These are phyloP conservation scores for Musa balbisiana DNA, from an alignment of 202 grass and related monocot genomes.

Conservation along the genomic window DNA sequence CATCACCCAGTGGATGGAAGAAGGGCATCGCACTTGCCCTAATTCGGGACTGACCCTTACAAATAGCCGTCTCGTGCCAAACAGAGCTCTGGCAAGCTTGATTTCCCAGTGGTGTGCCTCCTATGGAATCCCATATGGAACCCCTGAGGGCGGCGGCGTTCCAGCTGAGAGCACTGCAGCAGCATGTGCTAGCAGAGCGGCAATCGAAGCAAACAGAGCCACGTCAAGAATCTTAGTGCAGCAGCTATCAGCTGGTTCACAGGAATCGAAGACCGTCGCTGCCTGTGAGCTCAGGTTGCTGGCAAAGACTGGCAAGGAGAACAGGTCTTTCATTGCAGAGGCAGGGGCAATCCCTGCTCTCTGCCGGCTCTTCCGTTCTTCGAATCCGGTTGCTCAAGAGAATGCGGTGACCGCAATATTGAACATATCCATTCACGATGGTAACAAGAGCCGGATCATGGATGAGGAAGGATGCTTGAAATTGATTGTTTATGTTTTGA, in stretches of 20 bases:
- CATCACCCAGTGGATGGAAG: slow-evolving; percentile 88
- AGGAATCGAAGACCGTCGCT: slow-evolving; percentile 48
- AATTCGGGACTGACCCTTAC: slow-evolving; percentile 60
- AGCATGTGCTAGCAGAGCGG: slow-evolving; percentile 61
- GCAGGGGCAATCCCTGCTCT: slow-evolving; percentile 66
- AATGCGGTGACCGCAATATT: slow-evolving; percentile 85
- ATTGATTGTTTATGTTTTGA: slow-evolving; percentile 63
- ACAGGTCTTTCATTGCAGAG: slow-evolving; percentile 76
- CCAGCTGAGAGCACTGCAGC: slow-evolving; percentile 42
- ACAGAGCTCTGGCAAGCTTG: slow-evolving; percentile 59
- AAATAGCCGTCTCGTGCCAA: slow-evolving; percentile 49
- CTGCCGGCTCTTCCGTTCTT: slow-evolving; percentile 43
- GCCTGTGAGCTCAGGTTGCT: slow-evolving; percentile 73
- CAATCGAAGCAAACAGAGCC: slow-evolving; percentile 51
- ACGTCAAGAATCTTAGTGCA: slow-evolving; percentile 63
- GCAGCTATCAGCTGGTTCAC: slow-evolving; percentile 38
- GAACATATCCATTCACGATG: slow-evolving; percentile 83
- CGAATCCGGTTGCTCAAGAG: slow-evolving; percentile 70
- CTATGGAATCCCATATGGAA: slow-evolving; percentile 64
- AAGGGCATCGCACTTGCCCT: slow-evolving; percentile 88
- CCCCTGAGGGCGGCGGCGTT: slow-evolving; percentile 44
- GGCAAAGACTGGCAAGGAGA: slow-evolving; percentile 76
- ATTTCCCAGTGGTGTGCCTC: slow-evolving; percentile 77
- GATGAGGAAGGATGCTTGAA: slow-evolving; percentile 62
- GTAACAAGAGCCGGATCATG: slow-evolving; percentile 76